A percentile compares a stretch with the other conserved stretches of the same genome.
Conservation (phyloP, 352 stramenopile genomes). For the Globisporangium spinosum region DNA sequence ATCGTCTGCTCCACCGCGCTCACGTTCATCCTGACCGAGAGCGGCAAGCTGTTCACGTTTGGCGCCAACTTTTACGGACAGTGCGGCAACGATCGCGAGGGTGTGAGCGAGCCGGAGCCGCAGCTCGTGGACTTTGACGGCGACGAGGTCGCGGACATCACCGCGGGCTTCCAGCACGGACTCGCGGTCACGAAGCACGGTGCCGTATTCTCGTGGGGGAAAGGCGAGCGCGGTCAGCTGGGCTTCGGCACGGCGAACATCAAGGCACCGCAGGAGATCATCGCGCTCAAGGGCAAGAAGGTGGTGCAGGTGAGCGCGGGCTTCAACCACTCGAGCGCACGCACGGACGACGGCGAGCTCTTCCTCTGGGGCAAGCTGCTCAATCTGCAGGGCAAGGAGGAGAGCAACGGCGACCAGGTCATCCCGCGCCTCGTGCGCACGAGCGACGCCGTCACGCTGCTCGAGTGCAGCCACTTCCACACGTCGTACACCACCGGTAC, state of each 20-base stretch:
- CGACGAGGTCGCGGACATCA: slow-evolving; percentile 66
- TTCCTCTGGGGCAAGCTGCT: slow-evolving; percentile 86
- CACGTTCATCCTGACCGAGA: slow-evolving; percentile 70
- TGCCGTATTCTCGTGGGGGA: slow-evolving; percentile 79
- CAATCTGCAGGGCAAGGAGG: slow-evolving; percentile 56
- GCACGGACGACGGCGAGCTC: slow-evolving; percentile 73
- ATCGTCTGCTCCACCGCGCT: slow-evolving; percentile 84
- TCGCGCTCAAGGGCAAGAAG: slow-evolving; percentile 69
- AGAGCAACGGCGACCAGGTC: slow-evolving; percentile 67
- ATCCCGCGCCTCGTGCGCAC: slow-evolving; percentile 68
- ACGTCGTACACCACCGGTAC: slow-evolving; percentile 76
- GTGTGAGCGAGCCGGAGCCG: slow-evolving; percentile 53
- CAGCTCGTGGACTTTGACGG: slow-evolving; percentile 59
- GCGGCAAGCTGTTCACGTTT: slow-evolving; percentile 73
- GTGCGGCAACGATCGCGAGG: slow-evolving; percentile 61
- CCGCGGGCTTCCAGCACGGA: slow-evolving; percentile 75
- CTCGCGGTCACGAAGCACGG: slow-evolving; percentile 63
- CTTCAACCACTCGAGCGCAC: slow-evolving; percentile 79
- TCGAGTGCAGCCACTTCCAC: slow-evolving; percentile 84
- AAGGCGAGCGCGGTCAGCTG: slow-evolving; percentile 77
- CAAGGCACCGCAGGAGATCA: slow-evolving; percentile 64
- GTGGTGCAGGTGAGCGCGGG: slow-evolving; percentile 63
- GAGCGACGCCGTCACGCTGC: slow-evolving; percentile 56
- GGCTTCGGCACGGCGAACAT: slow-evolving; percentile 79
- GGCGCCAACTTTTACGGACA: slow-evolving; percentile 81